A percentile compares a stretch with the other conserved stretches of the same genome.
Evolutionary conservation across 2,329 filamentous ascomycete genomes (phyloP).

Genomic region (Thelonectria olida): DNA sequence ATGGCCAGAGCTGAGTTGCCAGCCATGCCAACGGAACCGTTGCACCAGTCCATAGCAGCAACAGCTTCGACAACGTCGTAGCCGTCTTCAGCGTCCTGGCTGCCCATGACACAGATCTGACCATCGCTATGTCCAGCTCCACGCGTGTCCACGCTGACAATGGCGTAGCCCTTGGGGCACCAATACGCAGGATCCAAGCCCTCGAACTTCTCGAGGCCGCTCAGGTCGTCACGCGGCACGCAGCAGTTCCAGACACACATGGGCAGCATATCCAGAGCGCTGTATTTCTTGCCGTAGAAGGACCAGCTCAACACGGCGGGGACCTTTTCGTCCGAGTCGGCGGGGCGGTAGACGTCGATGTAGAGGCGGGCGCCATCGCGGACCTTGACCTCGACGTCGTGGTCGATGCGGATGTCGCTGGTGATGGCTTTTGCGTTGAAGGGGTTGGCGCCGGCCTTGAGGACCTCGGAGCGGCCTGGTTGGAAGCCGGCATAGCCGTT

Average conservation of each 20-base stretch:
- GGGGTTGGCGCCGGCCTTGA: constrained; percentile 30
- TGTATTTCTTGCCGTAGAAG: constrained; percentile 1
- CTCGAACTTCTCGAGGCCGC: constrained; percentile 8
- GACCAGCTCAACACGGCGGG: neutral
- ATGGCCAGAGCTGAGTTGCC: constrained; percentile 5
- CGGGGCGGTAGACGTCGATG: neutral
- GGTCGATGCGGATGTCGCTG: constrained; percentile 34
- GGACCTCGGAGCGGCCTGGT: constrained; percentile 30
- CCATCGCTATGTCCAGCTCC: neutral
- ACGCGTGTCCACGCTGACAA: constrained; percentile 1
- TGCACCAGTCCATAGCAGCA: constrained; percentile 30
- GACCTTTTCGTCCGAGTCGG: neutral
- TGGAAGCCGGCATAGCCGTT: constrained; percentile 31
- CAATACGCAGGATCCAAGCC: constrained; percentile 2
- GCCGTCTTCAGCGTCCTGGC: neutral
- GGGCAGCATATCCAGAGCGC: constrained; percentile 3
- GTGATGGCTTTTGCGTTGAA: constrained; percentile 31
- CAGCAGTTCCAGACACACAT: constrained; percentile 1
- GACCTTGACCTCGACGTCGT: constrained; percentile 19
- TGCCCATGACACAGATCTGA: neutral
- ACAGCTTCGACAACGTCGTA: constrained; percentile 1
- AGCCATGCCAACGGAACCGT: neutral
- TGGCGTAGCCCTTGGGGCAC: neutral
- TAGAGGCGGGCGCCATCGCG: constrained; percentile 30
- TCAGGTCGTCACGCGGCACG: constrained; percentile 9